Evolutionary conservation across 305 asterid species (phyloP).

Genomic region (Fraxinus angustifolia): DNA sequence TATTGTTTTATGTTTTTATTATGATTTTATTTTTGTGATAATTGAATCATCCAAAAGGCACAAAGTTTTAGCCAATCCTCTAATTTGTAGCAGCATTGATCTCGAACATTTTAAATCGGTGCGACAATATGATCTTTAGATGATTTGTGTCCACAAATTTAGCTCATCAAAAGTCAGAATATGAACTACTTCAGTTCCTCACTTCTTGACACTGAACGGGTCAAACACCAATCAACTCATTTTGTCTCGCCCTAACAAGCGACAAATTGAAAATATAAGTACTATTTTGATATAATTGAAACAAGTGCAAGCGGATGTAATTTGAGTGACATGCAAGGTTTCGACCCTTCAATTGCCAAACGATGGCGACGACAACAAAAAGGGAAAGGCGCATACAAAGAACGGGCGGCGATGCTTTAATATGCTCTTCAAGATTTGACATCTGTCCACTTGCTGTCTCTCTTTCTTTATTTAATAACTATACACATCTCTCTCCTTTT

Average conservation of each 20-base stretch:
- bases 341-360: not conserved
- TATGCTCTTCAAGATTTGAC: slow-evolving; percentile 41
- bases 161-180: not conserved
- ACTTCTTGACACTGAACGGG: not conserved
- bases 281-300: not conserved
- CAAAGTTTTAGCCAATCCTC: not conserved
- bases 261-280: not conserved
- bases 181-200: no score
- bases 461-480: slow-evolving; percentile 3
- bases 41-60: not conserved
- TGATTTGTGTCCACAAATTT: not conserved
- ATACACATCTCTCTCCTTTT: not conserved
- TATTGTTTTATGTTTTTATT: no score
- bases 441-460: slow-evolving; percentile 27
- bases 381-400: slow-evolving; percentile 15
- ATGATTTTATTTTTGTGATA: not conserved
- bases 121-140: no score
- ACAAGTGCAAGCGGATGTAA: not conserved
- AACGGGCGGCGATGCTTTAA: slow-evolving; percentile 52
- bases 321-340: not conserved
- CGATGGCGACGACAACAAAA: not conserved
- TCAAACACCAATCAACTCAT: not conserved
- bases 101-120: not conserved
- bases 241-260: not conserved
- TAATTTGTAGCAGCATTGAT: not conserved